These are phyloP conservation scores for Mycena crocata DNA, from an alignment of 768 basidiomycete genomes.

Conservation along the genomic window DNA sequence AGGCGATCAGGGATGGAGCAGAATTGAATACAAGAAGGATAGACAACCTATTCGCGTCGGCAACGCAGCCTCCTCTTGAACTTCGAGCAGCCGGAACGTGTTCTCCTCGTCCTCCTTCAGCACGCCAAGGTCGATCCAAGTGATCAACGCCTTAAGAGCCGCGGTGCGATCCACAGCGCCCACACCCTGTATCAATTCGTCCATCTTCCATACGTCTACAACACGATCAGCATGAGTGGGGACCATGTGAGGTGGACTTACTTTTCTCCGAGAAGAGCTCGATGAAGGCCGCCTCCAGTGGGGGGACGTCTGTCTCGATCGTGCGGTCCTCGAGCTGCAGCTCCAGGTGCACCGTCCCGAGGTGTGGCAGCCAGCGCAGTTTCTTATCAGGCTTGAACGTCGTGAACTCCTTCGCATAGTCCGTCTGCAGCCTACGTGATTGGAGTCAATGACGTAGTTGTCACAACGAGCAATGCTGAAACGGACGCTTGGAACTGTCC, in stretches of 20 bases:
- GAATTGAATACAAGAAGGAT: neutral
- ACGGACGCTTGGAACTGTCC: slow-evolving; percentile 85
- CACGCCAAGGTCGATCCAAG: slow-evolving; percentile 88
- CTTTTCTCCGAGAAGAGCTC: slow-evolving; percentile 85
- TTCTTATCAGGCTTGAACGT: slow-evolving; percentile 93
- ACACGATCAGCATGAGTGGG: slow-evolving; percentile 1
- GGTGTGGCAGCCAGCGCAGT: slow-evolving; percentile 88
- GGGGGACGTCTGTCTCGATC: slow-evolving; percentile 80
- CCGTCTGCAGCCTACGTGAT: slow-evolving; percentile 70
- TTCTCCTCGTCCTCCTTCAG: slow-evolving; percentile 75
- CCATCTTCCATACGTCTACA: slow-evolving; percentile 77
- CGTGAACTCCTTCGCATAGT: slow-evolving; percentile 82
- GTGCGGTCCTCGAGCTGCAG: slow-evolving; percentile 86
- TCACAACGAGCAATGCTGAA: slow-evolving; percentile 11
- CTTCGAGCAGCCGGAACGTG: slow-evolving; percentile 73
- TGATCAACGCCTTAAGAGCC: slow-evolving; percentile 79
- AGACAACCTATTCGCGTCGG: slow-evolving; percentile 41
- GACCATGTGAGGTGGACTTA: slow-evolving; percentile 38
- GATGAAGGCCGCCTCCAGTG: slow-evolving; percentile 91
- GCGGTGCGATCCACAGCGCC: slow-evolving; percentile 73
- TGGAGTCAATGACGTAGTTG: neutral
- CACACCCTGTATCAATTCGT: slow-evolving; percentile 73
- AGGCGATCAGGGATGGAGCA: neutral
- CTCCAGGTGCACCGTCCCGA: slow-evolving; percentile 86
- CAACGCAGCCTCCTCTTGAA: slow-evolving; percentile 59